phyloP scores from a whole-genome alignment of 148 eudicot genomes.

The Tetragonia tetragonoides region DNA sequence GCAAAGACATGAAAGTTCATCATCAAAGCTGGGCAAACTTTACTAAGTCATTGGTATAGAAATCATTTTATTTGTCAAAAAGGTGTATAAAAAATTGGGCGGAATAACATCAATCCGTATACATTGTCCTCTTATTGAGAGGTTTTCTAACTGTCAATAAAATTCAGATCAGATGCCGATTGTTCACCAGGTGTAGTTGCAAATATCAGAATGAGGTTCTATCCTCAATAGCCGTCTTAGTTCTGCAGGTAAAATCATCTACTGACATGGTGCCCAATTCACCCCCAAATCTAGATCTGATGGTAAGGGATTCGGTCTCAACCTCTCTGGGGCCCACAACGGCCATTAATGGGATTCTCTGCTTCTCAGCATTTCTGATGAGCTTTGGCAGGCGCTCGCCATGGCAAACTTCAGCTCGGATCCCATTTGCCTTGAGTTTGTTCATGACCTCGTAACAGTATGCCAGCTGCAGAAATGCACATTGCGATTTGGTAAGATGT shows the following conservation, averaged over 20 bases:
- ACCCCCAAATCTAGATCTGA: slow-evolving; percentile 85
- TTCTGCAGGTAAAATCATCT: slow-evolving; percentile 57
- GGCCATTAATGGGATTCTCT: slow-evolving; percentile 88
- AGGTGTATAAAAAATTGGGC: no score
- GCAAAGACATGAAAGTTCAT: no score
- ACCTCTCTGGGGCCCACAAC: slow-evolving; percentile 88
- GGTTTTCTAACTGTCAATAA: no score
- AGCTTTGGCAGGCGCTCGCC: slow-evolving; percentile 93
- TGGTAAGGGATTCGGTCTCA: slow-evolving; percentile 71
- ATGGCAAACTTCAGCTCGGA: slow-evolving; percentile 81
- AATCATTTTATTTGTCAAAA: no score
- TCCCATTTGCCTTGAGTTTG: slow-evolving; percentile 57
- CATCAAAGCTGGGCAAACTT: no score
- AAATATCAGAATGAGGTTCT: slow-evolving; percentile 49
- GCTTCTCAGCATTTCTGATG: slow-evolving; percentile 84
- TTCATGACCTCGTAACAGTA: slow-evolving; percentile 62
- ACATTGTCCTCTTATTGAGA: no score
- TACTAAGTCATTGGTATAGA: no score
- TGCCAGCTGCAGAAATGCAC: slow-evolving; percentile 45
- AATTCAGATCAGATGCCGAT: no score
- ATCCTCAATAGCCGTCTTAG: slow-evolving; percentile 49
- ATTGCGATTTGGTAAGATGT: background rate
- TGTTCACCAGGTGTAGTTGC: no score
- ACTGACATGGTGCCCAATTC: slow-evolving; percentile 71
- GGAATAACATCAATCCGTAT: no score